Evolutionary conservation across 495 filamentous ascomycete species (phyloP).

Genomic region (Trichodelitschia bisporula): DNA sequence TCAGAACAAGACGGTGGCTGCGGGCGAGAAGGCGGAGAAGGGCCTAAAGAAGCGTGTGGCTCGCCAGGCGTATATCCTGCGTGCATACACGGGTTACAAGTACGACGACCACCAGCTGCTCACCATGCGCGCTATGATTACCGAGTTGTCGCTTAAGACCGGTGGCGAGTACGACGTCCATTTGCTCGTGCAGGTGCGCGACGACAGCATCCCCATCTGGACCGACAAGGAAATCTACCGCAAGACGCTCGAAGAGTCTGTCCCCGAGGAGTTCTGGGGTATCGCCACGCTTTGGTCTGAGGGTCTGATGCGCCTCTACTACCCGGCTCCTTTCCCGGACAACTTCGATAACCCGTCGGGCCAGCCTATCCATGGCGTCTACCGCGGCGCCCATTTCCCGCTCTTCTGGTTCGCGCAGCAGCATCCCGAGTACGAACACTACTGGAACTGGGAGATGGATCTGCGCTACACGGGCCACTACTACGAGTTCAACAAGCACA

Average conservation of each 20-base stretch:
- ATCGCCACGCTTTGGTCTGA: conserved; percentile 32
- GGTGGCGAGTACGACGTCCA: conserved; percentile 35
- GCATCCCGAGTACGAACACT: conserved; percentile 32
- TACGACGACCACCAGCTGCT: conserved; percentile 17
- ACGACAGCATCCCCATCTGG: conserved; percentile 27
- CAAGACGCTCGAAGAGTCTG: conserved; percentile 22
- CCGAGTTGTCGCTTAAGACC: conserved; percentile 25
- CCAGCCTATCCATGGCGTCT: conserved; percentile 14
- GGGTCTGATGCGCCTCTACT: conserved; percentile 20
- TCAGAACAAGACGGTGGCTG: conserved; percentile 4
- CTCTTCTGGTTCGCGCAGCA: conserved; percentile 31
- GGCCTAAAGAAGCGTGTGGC: conserved; percentile 13
- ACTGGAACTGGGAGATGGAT: conserved; percentile 40
- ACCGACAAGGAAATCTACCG: conserved; percentile 23
- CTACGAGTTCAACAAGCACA: conserved; percentile 24
- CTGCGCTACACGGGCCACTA: conserved; percentile 30
- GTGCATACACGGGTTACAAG: conserved; percentile 17
- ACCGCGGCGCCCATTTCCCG: conserved; percentile 19
- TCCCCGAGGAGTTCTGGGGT: conserved; percentile 28
- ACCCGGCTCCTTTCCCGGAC: conserved; percentile 19
- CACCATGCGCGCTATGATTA: conserved; percentile 27
- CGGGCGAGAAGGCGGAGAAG: conserved; percentile 1
- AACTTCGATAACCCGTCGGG: conserved; percentile 16
- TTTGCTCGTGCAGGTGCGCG: conserved; percentile 31
- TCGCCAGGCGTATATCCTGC: conserved; percentile 17